Conservation (phyloP, 164 flowering plant species). For the Vitis amurensis region DNA sequence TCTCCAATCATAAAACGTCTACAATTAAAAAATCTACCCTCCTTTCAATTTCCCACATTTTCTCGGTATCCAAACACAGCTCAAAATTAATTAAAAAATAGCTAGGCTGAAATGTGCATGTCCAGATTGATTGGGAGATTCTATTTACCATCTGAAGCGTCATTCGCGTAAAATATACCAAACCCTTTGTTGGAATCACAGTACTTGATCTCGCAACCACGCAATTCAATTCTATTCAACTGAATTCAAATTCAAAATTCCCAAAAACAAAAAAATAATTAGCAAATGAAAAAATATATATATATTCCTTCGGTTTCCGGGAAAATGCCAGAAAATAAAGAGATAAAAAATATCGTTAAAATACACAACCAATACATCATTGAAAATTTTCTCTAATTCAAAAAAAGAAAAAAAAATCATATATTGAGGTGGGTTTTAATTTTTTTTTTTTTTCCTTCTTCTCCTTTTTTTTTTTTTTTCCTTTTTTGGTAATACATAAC, state of each 20-base stretch:
- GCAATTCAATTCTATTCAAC: conserved; percentile 73
- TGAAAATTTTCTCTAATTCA: no score
- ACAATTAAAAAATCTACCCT: not conserved
- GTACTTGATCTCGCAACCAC: conserved; percentile 78
- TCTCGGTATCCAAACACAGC: not conserved
- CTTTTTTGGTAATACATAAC: not conserved
- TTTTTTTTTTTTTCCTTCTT: no score
- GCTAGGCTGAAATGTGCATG: not conserved
- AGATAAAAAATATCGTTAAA: no score
- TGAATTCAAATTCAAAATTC: conserved; percentile 24
- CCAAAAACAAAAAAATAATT: not conserved
- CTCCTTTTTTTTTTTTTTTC: no score
- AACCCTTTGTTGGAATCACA: conserved; percentile 72
- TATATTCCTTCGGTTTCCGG: no score
- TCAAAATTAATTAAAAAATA: not conserved
- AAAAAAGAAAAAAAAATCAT: no score
- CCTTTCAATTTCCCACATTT: not conserved
- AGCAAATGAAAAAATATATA: not conserved
- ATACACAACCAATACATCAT: no score
- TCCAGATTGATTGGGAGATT: not conserved
- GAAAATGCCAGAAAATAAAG: no score
- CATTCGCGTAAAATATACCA: conserved; percentile 54
- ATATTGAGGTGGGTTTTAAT: no score
- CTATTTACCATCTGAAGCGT: conserved; percentile 44
- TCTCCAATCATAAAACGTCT: not conserved